Base-by-base conservation (phyloP, 2,329 filamentous ascomycete genomes). In the Diaporthe sp. region DNA sequence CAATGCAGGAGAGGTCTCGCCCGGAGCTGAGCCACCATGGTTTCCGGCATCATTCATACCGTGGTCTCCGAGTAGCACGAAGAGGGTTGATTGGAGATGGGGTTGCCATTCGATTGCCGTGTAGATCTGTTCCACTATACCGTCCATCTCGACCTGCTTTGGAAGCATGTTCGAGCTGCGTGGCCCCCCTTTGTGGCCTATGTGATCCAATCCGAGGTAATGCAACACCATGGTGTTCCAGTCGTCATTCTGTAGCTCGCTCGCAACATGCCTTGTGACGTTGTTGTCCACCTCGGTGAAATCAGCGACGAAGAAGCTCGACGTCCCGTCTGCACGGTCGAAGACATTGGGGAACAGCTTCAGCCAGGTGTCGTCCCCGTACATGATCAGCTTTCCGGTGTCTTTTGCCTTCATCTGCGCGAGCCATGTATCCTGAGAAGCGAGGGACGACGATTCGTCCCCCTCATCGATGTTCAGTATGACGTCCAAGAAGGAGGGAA, bases 11-110 rank as follows among this genome's bases (percentile, higher is more conserved):
- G 96, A 98, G 1, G 97, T 98, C 86, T 99, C 97, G 58, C 97
- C 96, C 1, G 95, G 91, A 0, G 96, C 96, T 13, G 96, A 98
- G 53, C 96, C 97, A 42, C 97, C 97, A 82, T 99, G 97, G 79
- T 98, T 98, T 3, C 97, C 97, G 28, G 95, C 97, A 80, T 98
- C 96, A 79, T 98, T 99, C 97, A 99, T 99, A n/a, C 97, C 97
- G 82, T 99, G 97, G 80, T 99, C 97, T 74, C 97, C 97, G 74
- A 93, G 95, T 9, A 99, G 85, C 4, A 99, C 92, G 61, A 99
- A 89, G 2, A 99, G 86, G 0, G 96, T 95, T 6, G 94, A 94
- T 44, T 90, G 82, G 1, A 98, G 90, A 83, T 98, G 93, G 1
- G 89, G 82, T 74, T 94, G 86, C 5, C 88, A 88, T 80, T 94